Evolutionary conservation across 371 early-diverging fungal species (phyloP).

Genomic region (Mucor plumbeus): DNA sequence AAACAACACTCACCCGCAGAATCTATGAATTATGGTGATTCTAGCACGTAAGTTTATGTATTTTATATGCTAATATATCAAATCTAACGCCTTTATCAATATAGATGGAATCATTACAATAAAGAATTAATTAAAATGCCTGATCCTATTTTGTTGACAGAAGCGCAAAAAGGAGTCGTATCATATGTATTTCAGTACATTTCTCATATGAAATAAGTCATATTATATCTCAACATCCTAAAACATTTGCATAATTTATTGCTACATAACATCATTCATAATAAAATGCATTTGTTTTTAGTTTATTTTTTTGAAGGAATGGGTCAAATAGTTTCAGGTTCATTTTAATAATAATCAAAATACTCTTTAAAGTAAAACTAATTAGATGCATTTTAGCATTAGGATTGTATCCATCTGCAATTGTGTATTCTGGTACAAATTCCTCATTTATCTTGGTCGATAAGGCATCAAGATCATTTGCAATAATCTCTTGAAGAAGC

Average conservation of each 20-base stretch:
- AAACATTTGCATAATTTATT: neutral
- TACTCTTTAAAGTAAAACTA: slow-evolving; percentile 44
- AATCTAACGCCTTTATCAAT: neutral
- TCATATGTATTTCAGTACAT: slow-evolving; percentile 95
- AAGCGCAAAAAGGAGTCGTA: slow-evolving; percentile 72
- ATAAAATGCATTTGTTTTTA: neutral
- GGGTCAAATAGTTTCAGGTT: slow-evolving; percentile 32
- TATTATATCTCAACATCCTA: neutral
- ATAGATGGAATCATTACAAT: slow-evolving; percentile 91
- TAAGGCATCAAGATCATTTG: slow-evolving; percentile 27
- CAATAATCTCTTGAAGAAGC: slow-evolving; percentile 32
- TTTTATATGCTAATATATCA: neutral
- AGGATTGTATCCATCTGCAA: slow-evolving; percentile 32
- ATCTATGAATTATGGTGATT: slow-evolving; percentile 75
- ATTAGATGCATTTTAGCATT: slow-evolving; percentile 33
- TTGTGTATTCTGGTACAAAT: slow-evolving; percentile 22
- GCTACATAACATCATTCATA: neutral
- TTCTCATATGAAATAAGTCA: slow-evolving; percentile 60
- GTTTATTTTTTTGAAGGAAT: slow-evolving; percentile 11
- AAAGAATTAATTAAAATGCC: slow-evolving; percentile 70
- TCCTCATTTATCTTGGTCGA: slow-evolving; percentile 30
- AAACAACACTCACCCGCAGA: slow-evolving; percentile 78
- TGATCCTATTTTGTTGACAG: slow-evolving; percentile 78
- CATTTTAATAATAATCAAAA: slow-evolving; percentile 34
- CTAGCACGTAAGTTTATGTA: slow-evolving; percentile 52